A percentile compares a stretch with the other conserved stretches of the same genome.
These are phyloP conservation scores for Corylus heterophylla DNA, from an alignment of 306 rosid genomes.

Conservation along the genomic window DNA sequence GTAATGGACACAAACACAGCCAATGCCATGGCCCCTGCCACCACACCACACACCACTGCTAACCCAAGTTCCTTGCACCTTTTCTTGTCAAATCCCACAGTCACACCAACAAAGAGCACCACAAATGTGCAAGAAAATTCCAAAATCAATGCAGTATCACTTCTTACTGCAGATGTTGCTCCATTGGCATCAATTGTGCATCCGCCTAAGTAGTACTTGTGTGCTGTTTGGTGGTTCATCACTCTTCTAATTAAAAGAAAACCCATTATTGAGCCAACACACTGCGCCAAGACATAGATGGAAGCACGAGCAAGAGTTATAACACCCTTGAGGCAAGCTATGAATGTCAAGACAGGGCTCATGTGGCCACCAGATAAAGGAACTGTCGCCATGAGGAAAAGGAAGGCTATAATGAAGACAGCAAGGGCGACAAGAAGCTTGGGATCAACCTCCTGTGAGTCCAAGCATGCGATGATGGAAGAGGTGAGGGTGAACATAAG, in stretches of 20 bases:
- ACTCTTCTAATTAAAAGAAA: slow-evolving; percentile 49
- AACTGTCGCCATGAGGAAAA: slow-evolving; percentile 63
- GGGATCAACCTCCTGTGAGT: slow-evolving; percentile 47
- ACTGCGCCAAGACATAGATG: slow-evolving; percentile 52
- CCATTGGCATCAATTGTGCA: slow-evolving; percentile 45
- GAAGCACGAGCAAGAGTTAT: slow-evolving; percentile 42
- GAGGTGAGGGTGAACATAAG: slow-evolving; percentile 50
- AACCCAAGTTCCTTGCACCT: slow-evolving; percentile 56
- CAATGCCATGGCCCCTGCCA: slow-evolving; percentile 57
- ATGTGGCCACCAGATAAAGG: slow-evolving; percentile 79
- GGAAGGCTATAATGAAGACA: slow-evolving; percentile 59
- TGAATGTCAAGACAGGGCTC: slow-evolving; percentile 64
- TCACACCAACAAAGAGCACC: slow-evolving; percentile 68
- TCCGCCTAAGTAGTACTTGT: slow-evolving; percentile 61
- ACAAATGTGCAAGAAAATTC: slow-evolving; percentile 68
- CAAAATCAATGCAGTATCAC: slow-evolving; percentile 44
- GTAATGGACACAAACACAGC: slow-evolving; percentile 65
- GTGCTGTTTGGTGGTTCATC: slow-evolving; percentile 36
- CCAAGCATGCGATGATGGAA: slow-evolving; percentile 66
- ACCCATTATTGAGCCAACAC: slow-evolving; percentile 59
- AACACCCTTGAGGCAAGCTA: slow-evolving; percentile 46
- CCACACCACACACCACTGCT: slow-evolving; percentile 50
- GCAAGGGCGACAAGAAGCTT: slow-evolving; percentile 64
- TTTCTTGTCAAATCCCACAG: slow-evolving; percentile 61
- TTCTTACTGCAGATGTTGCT: slow-evolving; percentile 7